These are phyloP conservation scores for Cutaneotrichosporon cutaneum DNA, from an alignment of 1,284 basidiomycete species.

Conservation along the genomic window DNA sequence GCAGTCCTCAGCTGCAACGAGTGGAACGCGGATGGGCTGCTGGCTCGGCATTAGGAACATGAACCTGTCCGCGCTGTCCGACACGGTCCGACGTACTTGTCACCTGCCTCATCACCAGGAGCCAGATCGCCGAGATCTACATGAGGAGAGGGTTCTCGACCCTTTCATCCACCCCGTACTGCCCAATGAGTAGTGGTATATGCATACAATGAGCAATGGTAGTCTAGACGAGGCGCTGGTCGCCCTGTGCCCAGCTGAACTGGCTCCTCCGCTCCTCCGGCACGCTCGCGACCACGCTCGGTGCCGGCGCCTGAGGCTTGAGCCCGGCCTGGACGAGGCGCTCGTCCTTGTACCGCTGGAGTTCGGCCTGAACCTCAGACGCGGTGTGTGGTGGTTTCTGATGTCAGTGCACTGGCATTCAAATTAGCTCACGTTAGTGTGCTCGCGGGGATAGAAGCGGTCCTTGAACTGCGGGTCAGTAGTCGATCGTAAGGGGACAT, in stretches of 20 bases:
- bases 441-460: conserved; percentile 48
- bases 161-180: background rate
- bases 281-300: conserved; percentile 6
- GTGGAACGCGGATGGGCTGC: too few relatives aligned
- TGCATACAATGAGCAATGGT: conserved; percentile 21
- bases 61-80: too few relatives aligned
- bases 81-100: too few relatives aligned
- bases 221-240: conserved; percentile 25
- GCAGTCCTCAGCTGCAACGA: too few relatives aligned
- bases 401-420: conserved; percentile 6
- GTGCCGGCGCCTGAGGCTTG: background rate
- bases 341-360: conserved; percentile 38
- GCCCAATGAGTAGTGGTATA: conserved; percentile 18
- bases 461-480: conserved; percentile 38
- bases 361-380: conserved; percentile 37
- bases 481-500: background rate
- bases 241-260: conserved; percentile 25
- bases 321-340: conserved; percentile 15
- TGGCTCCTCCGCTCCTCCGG: conserved; percentile 4
- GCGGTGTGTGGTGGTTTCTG: conserved; percentile 42
- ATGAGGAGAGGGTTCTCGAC: background rate
- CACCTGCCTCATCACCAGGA: background rate
- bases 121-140: background rate
- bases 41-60: too few relatives aligned
- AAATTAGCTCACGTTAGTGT: conserved; percentile 40